phyloP scores from a whole-genome alignment of 164 flowering plant genomes.

The Sextonia rubra region DNA sequence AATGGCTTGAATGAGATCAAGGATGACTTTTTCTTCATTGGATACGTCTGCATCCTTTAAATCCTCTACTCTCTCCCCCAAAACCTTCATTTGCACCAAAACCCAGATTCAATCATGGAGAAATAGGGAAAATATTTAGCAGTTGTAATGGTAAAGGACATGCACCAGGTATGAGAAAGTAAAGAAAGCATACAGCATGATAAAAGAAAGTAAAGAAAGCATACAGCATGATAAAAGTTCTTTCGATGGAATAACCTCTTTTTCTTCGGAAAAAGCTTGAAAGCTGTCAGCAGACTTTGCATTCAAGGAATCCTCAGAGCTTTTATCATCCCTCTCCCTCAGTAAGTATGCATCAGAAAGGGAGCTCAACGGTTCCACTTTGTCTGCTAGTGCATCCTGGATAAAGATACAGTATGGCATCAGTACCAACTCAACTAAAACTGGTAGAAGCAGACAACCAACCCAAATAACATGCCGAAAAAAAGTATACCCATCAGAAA shows the following conservation, averaged over 20 bases:
- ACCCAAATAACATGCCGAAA: not conserved
- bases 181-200: conserved; percentile 14
- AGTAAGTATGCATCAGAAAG: conserved; percentile 63
- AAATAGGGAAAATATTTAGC: not conserved
- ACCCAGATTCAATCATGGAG: not conserved
- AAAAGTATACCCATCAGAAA: not conserved
- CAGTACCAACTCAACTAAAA: not conserved
- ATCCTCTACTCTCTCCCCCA: conserved; percentile 26
- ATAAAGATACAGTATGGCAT: conserved; percentile 3
- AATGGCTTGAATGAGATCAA: conserved; percentile 85
- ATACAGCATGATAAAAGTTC: conserved; percentile 14
- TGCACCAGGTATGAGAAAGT: not conserved
- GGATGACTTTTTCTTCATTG: conserved; percentile 69
- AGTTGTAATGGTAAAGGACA: not conserved
- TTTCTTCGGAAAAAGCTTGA: conserved; percentile 20
- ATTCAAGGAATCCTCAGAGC: conserved; percentile 16
- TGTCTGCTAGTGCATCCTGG: conserved; percentile 38
- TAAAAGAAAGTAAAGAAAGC: conserved; percentile 11
- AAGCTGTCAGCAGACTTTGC: conserved; percentile 15
- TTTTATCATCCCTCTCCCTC: conserved; percentile 29
- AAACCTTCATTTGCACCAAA: conserved; percentile 32
- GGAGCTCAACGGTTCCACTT: conserved; percentile 30
- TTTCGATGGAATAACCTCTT: conserved; percentile 39
- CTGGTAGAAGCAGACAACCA: not conserved
- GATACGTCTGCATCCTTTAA: conserved; percentile 41